Conservation (phyloP, 805 yeast genomes). For the Metschnikowia lunata region DNA sequence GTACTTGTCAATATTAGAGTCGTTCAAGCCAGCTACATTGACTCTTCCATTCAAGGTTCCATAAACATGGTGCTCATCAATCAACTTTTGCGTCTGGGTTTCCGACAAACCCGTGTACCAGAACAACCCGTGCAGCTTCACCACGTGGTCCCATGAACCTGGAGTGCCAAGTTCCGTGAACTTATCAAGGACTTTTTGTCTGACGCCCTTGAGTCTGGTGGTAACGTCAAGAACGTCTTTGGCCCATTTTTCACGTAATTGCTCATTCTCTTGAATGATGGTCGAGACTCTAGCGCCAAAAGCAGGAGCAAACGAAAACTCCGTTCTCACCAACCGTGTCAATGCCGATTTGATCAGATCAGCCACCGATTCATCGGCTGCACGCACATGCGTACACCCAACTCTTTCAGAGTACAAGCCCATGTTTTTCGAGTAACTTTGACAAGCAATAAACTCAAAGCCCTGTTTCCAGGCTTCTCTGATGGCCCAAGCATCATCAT, state of each 20-base stretch:
- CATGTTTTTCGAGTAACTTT: conserved; percentile 40
- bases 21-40: conserved; percentile 43
- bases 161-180: conserved; percentile 37
- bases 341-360: conserved; percentile 23
- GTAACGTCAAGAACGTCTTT: conserved; percentile 30
- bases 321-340: conserved; percentile 33
- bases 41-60: conserved; percentile 38
- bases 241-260: conserved; percentile 29
- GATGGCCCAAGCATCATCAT: conserved; percentile 36
- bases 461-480: conserved; percentile 28
- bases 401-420: conserved; percentile 40
- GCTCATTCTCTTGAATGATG: conserved; percentile 25
- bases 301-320: conserved; percentile 45
- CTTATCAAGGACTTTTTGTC: conserved; percentile 26
- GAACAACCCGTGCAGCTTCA: conserved; percentile 39
- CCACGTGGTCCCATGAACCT: conserved; percentile 38
- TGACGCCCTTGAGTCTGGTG: conserved; percentile 27
- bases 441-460: conserved; percentile 25
- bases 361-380: conserved; percentile 6
- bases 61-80: conserved; percentile 35
- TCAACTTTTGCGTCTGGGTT: conserved; percentile 30
- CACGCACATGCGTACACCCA: conserved; percentile 33
- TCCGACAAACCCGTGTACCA: conserved; percentile 41
- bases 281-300: conserved; percentile 42
- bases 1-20: conserved; percentile 34